Evolutionary conservation across 495 filamentous ascomycete genomes (phyloP).

Genomic region (Xylaria palmicola): DNA sequence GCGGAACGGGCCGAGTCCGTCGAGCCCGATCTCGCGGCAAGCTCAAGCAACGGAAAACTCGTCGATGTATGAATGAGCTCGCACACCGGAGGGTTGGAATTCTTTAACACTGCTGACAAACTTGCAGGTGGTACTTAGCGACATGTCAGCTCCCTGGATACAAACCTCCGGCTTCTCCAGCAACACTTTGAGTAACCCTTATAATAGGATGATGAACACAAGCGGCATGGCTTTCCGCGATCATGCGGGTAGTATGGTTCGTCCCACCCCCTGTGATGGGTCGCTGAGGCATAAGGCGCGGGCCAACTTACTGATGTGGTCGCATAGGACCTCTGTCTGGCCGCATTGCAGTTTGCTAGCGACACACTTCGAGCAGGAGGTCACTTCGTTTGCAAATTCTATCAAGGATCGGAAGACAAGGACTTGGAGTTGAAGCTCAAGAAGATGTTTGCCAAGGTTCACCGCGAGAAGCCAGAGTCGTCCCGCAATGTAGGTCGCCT

Average conservation of each 20-base stretch:
- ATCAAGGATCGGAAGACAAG: slow-evolving; percentile 85
- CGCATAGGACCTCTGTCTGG: slow-evolving; percentile 73
- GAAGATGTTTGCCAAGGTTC: slow-evolving; percentile 72
- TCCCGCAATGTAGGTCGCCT: slow-evolving; percentile 70
- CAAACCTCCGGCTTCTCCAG: slow-evolving; percentile 74
- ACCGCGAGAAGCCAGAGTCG: slow-evolving; percentile 83
- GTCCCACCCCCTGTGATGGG: slow-evolving; percentile 23
- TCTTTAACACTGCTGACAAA: slow-evolving; percentile 10
- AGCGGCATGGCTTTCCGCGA: slow-evolving; percentile 83
- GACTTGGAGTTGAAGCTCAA: slow-evolving; percentile 68
- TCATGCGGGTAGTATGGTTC: slow-evolving; percentile 93
- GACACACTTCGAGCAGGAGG: slow-evolving; percentile 81
- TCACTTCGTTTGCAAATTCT: slow-evolving; percentile 96
- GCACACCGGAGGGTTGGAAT: background rate
- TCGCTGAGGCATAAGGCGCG: background rate
- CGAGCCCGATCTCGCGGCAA: slow-evolving; percentile 30
- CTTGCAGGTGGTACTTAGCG: slow-evolving; percentile 74
- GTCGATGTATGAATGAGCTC: slow-evolving; percentile 64
- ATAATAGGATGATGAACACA: slow-evolving; percentile 98
- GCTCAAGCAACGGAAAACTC: slow-evolving; percentile 47
- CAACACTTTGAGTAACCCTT: slow-evolving; percentile 87
- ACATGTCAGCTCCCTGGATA: slow-evolving; percentile 97
- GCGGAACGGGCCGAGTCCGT: slow-evolving; percentile 42
- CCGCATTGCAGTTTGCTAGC: slow-evolving; percentile 77
- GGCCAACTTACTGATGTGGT: slow-evolving; percentile 10